A percentile compares a stretch with the other conserved stretches of the same genome.
Conservation (phyloP, 352 stramenopile species). For the Globisporangium nodosum region DNA sequence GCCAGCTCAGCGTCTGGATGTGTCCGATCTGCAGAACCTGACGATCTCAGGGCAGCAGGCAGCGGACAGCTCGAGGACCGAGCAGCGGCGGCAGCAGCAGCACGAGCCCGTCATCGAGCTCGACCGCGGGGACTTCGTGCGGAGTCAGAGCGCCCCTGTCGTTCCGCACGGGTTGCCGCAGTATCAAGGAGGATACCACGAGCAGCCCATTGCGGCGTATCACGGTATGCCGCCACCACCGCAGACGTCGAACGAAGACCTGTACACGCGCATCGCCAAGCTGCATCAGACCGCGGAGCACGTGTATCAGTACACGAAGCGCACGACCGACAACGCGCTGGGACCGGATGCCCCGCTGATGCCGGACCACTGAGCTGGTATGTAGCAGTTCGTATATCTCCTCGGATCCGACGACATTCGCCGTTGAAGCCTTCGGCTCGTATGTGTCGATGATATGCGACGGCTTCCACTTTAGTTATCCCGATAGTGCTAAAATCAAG, state of each 20-base stretch:
- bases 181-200: not conserved
- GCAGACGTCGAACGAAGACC: not conserved
- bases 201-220: not conserved
- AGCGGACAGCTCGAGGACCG: not conserved
- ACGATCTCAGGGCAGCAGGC: not conserved
- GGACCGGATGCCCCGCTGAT: too few species aligned
- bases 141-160: not conserved
- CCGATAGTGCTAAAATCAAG: not conserved
- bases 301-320: constrained; percentile 14
- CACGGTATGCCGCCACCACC: too few species aligned
- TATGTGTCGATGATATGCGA: too few species aligned
- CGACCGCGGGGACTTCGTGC: constrained; percentile 7
- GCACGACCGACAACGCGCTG: constrained; percentile 4
- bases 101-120: constrained; percentile 5
- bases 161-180: too few species aligned
- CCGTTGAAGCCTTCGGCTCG: too few species aligned
- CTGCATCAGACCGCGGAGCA: constrained; percentile 11
- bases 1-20: not conserved
- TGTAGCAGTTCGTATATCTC: too few species aligned
- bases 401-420: too few species aligned
- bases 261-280: constrained; percentile 13
- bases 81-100: not conserved
- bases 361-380: too few species aligned
- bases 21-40: not conserved
- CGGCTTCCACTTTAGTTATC: too few species aligned